phyloP scores from a whole-genome alignment of 306 rosid genomes.

The Acacia crassicarpa region DNA sequence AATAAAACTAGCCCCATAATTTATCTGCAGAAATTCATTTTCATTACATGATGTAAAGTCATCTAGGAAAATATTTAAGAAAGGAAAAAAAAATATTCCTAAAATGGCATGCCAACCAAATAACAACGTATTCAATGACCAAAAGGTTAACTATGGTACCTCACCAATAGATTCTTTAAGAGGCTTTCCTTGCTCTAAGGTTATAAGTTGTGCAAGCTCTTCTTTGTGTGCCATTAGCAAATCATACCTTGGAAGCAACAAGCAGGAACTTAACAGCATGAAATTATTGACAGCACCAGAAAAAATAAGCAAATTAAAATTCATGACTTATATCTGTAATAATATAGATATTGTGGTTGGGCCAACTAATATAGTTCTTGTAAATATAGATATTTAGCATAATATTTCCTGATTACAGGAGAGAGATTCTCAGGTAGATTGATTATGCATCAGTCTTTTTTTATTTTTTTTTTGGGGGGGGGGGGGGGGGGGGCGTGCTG shows the following conservation, averaged over 20 bases:
- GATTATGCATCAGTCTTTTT: not conserved
- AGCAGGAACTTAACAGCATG: constrained; percentile 26
- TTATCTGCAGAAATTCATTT: constrained; percentile 49
- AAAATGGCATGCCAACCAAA: constrained; percentile 5
- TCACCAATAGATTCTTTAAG: constrained; percentile 85
- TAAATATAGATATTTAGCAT: not conserved
- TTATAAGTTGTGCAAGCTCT: constrained; percentile 87
- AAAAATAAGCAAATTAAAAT: not conserved
- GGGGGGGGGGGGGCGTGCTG: no score
- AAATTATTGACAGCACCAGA: constrained; percentile 2
- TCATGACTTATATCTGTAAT: not conserved
- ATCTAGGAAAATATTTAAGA: constrained; percentile 18
- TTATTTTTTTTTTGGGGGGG: no score
- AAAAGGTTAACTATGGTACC: constrained; percentile 49
- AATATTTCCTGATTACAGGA: not conserved
- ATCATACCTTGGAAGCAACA: constrained; percentile 65
- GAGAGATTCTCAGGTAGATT: not conserved
- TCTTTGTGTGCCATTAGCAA: constrained; percentile 72
- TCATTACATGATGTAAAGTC: constrained; percentile 25
- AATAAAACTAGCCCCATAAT: constrained; percentile 81
- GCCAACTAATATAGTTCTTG: not conserved
- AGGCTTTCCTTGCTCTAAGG: constrained; percentile 99
- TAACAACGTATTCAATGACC: constrained; percentile 24
- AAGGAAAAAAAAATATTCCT: constrained; percentile 7
- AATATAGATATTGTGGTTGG: not conserved